phyloP scores from a whole-genome alignment of 2,329 filamentous ascomycete species.

The Sphaerostilbella broomeana region DNA sequence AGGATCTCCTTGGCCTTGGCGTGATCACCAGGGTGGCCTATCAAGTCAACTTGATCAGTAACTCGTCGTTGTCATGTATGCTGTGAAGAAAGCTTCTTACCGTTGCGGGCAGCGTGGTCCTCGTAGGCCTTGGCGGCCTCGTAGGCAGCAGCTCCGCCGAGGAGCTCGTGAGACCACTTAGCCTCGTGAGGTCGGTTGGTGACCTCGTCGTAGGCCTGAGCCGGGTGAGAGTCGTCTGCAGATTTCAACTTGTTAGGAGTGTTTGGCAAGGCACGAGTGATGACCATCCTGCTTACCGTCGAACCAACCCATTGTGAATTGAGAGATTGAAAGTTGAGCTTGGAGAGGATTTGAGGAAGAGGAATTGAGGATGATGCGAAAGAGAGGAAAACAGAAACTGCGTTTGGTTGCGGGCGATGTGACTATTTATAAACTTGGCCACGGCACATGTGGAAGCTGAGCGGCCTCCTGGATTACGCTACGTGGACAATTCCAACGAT shows the following conservation, averaged over 20 bases:
- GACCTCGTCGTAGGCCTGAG: conserved; percentile 23
- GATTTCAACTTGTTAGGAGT: too few species aligned
- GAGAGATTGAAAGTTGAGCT: conserved; percentile 7
- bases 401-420: not conserved
- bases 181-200: conserved; percentile 24
- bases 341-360: too few species aligned
- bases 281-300: conserved; percentile 13
- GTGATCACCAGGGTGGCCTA: conserved; percentile 23
- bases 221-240: conserved; percentile 18
- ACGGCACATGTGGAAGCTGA: conserved; percentile 3
- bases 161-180: conserved; percentile 24
- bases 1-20: conserved; percentile 26
- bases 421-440: conserved; percentile 12
- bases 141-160: conserved; percentile 26
- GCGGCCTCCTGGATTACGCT: conserved; percentile 2
- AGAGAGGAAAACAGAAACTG: conserved; percentile 1
- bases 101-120: conserved; percentile 22
- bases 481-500: conserved; percentile 3
- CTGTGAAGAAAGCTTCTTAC: too few species aligned
- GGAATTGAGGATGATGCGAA: not conserved
- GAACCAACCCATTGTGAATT: conserved; percentile 20
- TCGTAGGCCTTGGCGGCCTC: conserved; percentile 28
- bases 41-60: not conserved
- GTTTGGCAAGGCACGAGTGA: not conserved
- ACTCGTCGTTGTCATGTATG: too few species aligned